Conservation (phyloP, 2,329 filamentous ascomycete species). For the Alternaria atra region DNA sequence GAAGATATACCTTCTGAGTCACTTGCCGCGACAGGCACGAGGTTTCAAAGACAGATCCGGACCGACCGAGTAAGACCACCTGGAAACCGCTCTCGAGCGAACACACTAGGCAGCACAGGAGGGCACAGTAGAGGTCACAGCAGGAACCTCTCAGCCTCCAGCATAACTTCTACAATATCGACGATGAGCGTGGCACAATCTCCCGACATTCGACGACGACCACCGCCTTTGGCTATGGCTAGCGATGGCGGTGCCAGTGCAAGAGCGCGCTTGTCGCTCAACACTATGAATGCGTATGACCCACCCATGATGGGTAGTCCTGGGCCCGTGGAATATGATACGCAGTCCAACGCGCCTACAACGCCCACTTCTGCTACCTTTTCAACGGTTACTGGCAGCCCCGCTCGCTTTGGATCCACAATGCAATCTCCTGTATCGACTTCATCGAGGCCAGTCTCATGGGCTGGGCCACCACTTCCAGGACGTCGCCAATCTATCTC, state of each 20-base stretch:
- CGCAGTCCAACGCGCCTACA: conserved; percentile 75
- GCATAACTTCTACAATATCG: conserved; percentile 79
- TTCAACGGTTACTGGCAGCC: conserved; percentile 78
- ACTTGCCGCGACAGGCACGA: conserved; percentile 87
- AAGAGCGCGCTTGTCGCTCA: conserved; percentile 64
- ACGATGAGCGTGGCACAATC: conserved; percentile 64
- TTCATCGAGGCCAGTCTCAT: conserved; percentile 74
- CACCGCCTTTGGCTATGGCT: conserved; percentile 84
- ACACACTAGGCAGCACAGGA: conserved; percentile 77
- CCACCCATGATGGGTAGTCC: conserved; percentile 70
- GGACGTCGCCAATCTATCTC: conserved; percentile 84
- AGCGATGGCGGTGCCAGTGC: conserved; percentile 68
- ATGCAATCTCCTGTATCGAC: conserved; percentile 77
- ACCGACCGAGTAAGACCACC: conserved; percentile 83
- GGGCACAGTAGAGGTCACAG: conserved; percentile 80
- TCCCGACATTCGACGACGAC: conserved; percentile 70
- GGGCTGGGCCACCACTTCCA: conserved; percentile 74
- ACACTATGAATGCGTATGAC: conserved; percentile 69
- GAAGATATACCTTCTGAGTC: conserved; percentile 96
- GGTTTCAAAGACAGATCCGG: conserved; percentile 90
- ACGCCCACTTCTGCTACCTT: conserved; percentile 87
- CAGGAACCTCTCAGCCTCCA: conserved; percentile 85
- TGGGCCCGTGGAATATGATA: conserved; percentile 69
- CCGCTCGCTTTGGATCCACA: conserved; percentile 70
- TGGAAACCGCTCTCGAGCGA: conserved; percentile 75